Evolutionary conservation across 768 basidiomycete species (phyloP), one percentile per base, ranked within the genome.

Genomic region (Leucocoprinus leucothites): DNA sequence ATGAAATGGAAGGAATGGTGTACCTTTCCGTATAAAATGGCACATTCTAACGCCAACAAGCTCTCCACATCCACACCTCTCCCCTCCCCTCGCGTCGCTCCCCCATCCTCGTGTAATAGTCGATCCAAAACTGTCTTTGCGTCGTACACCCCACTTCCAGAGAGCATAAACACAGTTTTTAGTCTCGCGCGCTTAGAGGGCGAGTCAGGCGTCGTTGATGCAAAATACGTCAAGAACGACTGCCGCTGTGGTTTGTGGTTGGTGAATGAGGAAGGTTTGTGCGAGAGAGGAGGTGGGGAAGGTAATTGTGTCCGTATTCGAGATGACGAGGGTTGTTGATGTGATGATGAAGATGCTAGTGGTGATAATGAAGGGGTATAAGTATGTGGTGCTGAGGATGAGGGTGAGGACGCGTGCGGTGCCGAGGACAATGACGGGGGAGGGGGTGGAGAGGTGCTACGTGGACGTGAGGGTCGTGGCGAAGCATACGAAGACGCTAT

Each of bases 201-300:
- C 0, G 91, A 89, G 53, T 90, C 82, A 1, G 91, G 91, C 3
- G 91, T 90, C 21, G 88, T 88, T n/a, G 87, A 84, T 2, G 86
- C 77, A 58, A 95, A 87, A 69, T 93, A 92, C 4, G 84, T 77
- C 6, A 91, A 65, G 68, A 87, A 90, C 0, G 86, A 75, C 9
- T 71, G 60, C 8, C 69, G 68, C 22, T 24, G 36, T 57, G 28
- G 49, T 18, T 35, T 47, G 22, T 49, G 47, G 21, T 25, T 44
- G n/a, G 16, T 13, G 44, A 3, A 25, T 16, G 18, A 8, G n/a
- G 13, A 35, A 35, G 48, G 28, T 52, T 52, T 44, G 35, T 38
- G 24, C 14, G 18, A 38, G 14, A 36, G 60, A 65, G 58, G 48
- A 64, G 53, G 41, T 59, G 43, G 65, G 58, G 0, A 70, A 68